A percentile compares a stretch with the other conserved stretches of the same genome.
Conservation (phyloP, 2,329 filamentous ascomycete species). For the Neopestalotiopsis sp. region DNA sequence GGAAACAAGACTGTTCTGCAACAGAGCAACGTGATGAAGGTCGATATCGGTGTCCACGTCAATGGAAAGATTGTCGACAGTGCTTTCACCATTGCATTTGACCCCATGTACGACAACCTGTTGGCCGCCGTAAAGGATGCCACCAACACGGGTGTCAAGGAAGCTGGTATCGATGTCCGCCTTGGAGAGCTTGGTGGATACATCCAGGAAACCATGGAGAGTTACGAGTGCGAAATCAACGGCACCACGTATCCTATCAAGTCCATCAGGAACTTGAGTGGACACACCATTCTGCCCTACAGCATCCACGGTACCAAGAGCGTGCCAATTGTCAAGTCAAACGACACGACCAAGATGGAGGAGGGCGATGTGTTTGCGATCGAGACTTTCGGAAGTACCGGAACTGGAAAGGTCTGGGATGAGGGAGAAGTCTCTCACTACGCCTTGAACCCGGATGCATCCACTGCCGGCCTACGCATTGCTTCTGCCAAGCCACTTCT, state of each 20-base stretch:
- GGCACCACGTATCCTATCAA: conserved; percentile 82
- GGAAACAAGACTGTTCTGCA: conserved; percentile 80
- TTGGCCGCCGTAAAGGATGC: conserved; percentile 76
- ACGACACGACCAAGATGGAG: conserved; percentile 94
- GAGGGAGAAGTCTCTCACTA: conserved; percentile 94
- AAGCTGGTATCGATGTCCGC: conserved; percentile 90
- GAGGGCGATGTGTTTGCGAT: conserved; percentile 95
- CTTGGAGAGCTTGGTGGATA: conserved; percentile 83
- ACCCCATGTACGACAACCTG: conserved; percentile 76
- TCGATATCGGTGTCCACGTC: conserved; percentile 83
- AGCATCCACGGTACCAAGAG: conserved; percentile 93
- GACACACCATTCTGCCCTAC: conserved; percentile 88
- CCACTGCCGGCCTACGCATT: conserved; percentile 77
- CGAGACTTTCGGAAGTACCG: conserved; percentile 94
- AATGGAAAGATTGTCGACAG: conserved; percentile 82
- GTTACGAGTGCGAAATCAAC: conserved; percentile 85
- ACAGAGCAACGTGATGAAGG: conserved; percentile 79
- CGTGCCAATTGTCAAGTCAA: conserved; percentile 89
- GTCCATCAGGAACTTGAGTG: conserved; percentile 84
- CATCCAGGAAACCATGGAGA: conserved; percentile 93
- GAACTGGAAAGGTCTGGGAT: conserved; percentile 85
- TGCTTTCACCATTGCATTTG: conserved; percentile 80
- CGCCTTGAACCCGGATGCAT: conserved; percentile 73
- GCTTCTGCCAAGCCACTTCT: conserved; percentile 85
- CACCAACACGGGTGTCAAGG: conserved; percentile 85